Evolutionary conservation across 345 rosid species (phyloP).

Genomic region (Euphorbia tirucalli): DNA sequence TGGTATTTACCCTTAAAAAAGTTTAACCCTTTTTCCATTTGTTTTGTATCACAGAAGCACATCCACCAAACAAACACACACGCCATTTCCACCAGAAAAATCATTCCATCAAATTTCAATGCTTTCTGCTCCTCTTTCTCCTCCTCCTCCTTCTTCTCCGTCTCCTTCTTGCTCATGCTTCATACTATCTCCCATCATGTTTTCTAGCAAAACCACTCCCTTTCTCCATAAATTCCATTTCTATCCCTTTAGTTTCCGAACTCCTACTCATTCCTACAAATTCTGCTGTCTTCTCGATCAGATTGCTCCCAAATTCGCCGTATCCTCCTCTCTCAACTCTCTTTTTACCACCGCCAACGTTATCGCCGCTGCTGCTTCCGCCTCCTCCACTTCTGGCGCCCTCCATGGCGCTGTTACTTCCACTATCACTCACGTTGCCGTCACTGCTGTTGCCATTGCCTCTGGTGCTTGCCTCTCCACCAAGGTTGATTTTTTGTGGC

Average conservation of each 20-base stretch:
- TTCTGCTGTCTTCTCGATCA: conserved; percentile 30
- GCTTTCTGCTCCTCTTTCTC: neutral
- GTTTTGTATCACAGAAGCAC: too few species aligned
- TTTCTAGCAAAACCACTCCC: conserved; percentile 12
- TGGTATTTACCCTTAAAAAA: too few species aligned
- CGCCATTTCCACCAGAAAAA: neutral
- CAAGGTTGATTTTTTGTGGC: conserved; percentile 70
- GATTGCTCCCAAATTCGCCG: conserved; percentile 31
- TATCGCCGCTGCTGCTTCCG: conserved; percentile 43
- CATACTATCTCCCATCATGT: neutral
- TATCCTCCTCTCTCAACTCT: conserved; percentile 29
- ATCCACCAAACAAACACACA: neutral
- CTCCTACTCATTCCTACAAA: conserved; percentile 5
- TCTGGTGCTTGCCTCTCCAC: conserved; percentile 82
- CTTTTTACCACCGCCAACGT: conserved; percentile 31
- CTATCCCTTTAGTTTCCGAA: neutral
- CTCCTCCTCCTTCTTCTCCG: neutral
- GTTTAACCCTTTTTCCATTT: too few species aligned
- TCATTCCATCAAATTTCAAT: conserved; percentile 2
- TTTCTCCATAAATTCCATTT: conserved; percentile 9
- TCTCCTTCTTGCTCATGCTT: conserved; percentile 6
- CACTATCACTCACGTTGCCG: conserved; percentile 64
- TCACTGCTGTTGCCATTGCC: conserved; percentile 69
- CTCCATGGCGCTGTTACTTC: conserved; percentile 59
- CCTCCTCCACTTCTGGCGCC: conserved; percentile 37